phyloP scores from a whole-genome alignment of 495 filamentous ascomycete species.

The Monascus purpureus region DNA sequence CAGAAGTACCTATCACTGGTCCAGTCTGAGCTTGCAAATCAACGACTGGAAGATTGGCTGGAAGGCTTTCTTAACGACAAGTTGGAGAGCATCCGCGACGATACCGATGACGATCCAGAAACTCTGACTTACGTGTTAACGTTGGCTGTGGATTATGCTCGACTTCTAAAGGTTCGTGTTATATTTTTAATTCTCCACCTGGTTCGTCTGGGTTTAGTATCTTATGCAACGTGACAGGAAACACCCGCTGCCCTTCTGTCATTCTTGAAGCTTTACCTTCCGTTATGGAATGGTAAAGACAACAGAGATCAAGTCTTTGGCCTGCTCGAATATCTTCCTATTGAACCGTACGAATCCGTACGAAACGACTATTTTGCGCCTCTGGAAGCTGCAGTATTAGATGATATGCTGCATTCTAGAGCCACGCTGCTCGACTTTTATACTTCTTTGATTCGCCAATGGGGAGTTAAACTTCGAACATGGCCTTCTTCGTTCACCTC shows the following conservation, averaged over 20 bases:
- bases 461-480: conserved; percentile 37
- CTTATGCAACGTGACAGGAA: conserved; percentile 28
- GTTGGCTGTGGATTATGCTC: conserved; percentile 43
- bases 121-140: conserved; percentile 35
- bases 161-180: conserved; percentile 45
- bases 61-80: conserved; percentile 44
- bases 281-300: conserved; percentile 52
- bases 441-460: conserved; percentile 52
- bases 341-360: conserved; percentile 43
- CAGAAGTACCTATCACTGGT: conserved; percentile 61
- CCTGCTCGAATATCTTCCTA: conserved; percentile 47
- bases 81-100: conserved; percentile 36
- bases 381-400: conserved; percentile 44
- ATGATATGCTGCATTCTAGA: conserved; percentile 35
- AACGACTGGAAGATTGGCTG: conserved; percentile 55
- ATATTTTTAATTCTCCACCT: not conserved
- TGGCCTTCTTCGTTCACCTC: conserved; percentile 10
- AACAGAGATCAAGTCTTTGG: conserved; percentile 47
- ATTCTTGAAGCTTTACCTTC: conserved; percentile 49
- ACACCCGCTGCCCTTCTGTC: conserved; percentile 44
- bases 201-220: not conserved
- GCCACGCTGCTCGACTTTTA: conserved; percentile 53
- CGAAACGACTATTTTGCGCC: conserved; percentile 31
- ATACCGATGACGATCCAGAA: conserved; percentile 33
- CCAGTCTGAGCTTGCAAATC: conserved; percentile 39